phyloP scores from a whole-genome alignment of 176 grass and related monocot genomes.

The Avena atlantica region DNA sequence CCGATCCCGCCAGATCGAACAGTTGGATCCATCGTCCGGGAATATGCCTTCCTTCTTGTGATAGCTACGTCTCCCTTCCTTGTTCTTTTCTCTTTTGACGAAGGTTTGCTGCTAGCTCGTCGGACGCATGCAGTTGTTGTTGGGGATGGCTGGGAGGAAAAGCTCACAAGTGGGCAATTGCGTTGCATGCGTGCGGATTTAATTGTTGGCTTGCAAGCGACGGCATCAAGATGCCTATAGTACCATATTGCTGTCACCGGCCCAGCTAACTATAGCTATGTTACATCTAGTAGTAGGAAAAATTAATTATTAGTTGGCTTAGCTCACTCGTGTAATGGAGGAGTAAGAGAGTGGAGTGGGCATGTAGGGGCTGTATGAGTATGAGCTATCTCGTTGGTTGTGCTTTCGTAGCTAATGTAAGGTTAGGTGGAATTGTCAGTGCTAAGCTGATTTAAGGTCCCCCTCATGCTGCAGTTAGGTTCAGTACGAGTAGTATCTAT shows the following conservation, averaged over 20 bases:
- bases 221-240: background rate
- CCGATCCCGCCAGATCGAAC: background rate
- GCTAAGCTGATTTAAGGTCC: too few species aligned
- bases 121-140: background rate
- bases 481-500: too few species aligned
- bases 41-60: constrained; percentile 20
- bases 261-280: background rate
- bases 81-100: constrained; percentile 2
- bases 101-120: background rate
- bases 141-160: background rate
- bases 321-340: background rate
- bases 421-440: background rate
- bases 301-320: background rate
- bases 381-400: background rate
- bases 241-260: constrained; percentile 2
- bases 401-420: background rate
- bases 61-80: background rate
- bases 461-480: too few species aligned
- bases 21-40: background rate
- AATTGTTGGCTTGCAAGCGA: constrained; percentile 31
- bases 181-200: background rate
- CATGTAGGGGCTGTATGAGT: background rate
- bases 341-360: background rate
- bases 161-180: background rate
- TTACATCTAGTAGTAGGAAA: too few species aligned